Percentiles rank a stretch among this genome's conserved stretches.
These are phyloP conservation scores for Neckera pumila DNA, from an alignment of 225 moss, liverwort and hornwort species.

Conservation along the genomic window DNA sequence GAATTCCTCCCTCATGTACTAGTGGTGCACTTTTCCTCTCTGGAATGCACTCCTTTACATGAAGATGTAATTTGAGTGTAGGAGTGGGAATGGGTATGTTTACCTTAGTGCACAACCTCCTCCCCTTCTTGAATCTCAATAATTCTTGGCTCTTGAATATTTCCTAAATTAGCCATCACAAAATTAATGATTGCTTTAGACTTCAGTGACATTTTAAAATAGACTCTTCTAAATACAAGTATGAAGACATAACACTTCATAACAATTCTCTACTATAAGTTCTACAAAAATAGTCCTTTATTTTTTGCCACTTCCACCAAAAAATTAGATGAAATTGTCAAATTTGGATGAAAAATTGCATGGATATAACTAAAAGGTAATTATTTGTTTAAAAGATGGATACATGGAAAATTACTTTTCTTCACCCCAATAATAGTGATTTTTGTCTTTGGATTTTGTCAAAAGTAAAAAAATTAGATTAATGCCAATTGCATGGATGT, in stretches of 20 bases:
- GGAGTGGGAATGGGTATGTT: too few species aligned
- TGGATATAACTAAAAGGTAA: neutral
- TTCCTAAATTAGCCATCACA: neutral
- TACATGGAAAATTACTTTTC: neutral
- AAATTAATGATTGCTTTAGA: neutral
- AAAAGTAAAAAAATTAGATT: neutral
- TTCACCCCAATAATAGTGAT: neutral
- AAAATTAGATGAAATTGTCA: neutral
- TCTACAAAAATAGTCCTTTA: neutral
- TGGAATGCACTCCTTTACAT: too few species aligned
- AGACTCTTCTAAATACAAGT: neutral
- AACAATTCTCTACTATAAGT: neutral
- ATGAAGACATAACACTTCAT: neutral
- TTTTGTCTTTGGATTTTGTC: fast-evolving
- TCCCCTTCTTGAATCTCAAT: neutral
- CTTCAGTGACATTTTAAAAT: neutral
- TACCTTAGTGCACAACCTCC: too few species aligned
- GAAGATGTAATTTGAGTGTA: too few species aligned
- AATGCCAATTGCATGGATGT: neutral
- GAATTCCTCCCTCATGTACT: too few species aligned
- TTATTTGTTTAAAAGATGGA: neutral
- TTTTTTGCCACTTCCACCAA: too few species aligned
- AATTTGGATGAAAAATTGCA: neutral
- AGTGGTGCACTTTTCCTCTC: too few species aligned
- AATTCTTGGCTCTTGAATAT: neutral